Percentiles rank a stretch among this genome's conserved stretches.
Evolutionary conservation across 2,329 filamentous ascomycete genomes (phyloP).

Genomic region (Tolypocladium paradoxum): DNA sequence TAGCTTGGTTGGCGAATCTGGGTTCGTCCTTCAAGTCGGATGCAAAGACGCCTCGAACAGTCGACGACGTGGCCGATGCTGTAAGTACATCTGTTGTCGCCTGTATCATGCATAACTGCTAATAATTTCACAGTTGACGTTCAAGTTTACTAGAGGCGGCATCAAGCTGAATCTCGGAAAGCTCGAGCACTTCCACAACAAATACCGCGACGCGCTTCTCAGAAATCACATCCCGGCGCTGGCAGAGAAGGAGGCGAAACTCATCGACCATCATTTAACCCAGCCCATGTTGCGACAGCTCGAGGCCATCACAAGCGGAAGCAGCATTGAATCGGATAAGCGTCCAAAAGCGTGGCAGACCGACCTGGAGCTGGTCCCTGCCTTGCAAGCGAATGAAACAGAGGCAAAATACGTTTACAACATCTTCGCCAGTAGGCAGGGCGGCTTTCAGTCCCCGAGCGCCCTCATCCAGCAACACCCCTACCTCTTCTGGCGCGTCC

Average conservation of each 20-base stretch:
- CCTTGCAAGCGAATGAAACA: constrained; percentile 7
- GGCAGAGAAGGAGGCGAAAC: constrained; percentile 10
- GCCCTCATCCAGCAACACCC: constrained; percentile 18
- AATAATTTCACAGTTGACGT: constrained; percentile 48
- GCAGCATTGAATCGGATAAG: neutral
- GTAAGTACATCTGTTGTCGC: constrained; percentile 30
- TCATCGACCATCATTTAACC: constrained; percentile 13
- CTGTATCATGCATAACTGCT: constrained; percentile 6
- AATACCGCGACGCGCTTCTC: constrained; percentile 37
- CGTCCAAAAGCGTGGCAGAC: constrained; percentile 11
- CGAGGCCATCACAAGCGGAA: constrained; percentile 10
- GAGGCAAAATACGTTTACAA: constrained; percentile 11
- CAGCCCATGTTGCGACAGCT: constrained; percentile 13
- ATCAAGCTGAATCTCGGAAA: constrained; percentile 75
- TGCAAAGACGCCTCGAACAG: constrained; percentile 25
- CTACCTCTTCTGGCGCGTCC: constrained; percentile 28
- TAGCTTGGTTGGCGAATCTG: constrained; percentile 76
- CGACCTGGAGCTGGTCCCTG: constrained; percentile 15
- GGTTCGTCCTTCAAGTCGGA: constrained; percentile 21
- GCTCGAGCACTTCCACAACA: constrained; percentile 66
- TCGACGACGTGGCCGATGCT: constrained; percentile 59
- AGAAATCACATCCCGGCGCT: constrained; percentile 11
- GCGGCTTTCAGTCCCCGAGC: constrained; percentile 11
- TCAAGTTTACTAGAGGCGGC: constrained; percentile 87
- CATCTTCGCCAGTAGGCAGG: constrained; percentile 11